Evolutionary conservation across 1,284 basidiomycete species (phyloP).

Genomic region (Irpex rosettiformis): DNA sequence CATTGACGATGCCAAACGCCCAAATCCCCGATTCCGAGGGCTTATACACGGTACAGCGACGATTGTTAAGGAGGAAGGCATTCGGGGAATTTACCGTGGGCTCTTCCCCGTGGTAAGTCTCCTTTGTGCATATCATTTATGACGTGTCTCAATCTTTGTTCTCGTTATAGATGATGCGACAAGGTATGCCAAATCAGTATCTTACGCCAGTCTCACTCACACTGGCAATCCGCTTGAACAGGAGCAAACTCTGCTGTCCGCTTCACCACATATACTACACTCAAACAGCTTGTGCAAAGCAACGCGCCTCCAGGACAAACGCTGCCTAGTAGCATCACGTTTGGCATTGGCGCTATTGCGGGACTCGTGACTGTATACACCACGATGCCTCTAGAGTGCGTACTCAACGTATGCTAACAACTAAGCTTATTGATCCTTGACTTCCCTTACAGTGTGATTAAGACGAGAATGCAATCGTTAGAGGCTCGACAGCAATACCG

Average conservation of each 20-base stretch:
- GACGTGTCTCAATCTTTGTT: neutral
- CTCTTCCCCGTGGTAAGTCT: conserved; percentile 85
- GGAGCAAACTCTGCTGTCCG: conserved; percentile 93
- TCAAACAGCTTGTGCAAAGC: conserved; percentile 91
- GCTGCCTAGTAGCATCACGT: conserved; percentile 87
- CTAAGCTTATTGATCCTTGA: neutral
- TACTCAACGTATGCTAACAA: conserved; percentile 14
- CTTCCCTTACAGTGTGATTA: conserved; percentile 73
- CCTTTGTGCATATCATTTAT: conserved; percentile 1
- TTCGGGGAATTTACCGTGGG: conserved; percentile 85
- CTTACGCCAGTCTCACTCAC: neutral
- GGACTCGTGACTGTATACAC: conserved; percentile 94
- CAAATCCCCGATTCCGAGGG: conserved; percentile 83
- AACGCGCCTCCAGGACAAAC: conserved; percentile 80
- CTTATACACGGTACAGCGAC: conserved; percentile 81
- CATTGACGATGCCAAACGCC: conserved; percentile 89
- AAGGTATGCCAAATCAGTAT: conserved; percentile 42
- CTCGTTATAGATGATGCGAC: conserved; percentile 83
- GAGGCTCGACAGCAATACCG: conserved; percentile 81
- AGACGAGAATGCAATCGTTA: conserved; percentile 96
- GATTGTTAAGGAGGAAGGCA: conserved; percentile 85
- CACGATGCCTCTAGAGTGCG: conserved; percentile 92
- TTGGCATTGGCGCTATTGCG: conserved; percentile 90
- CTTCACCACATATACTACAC: conserved; percentile 93
- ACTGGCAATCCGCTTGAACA: too few relatives aligned